Base-by-base conservation (phyloP, 73 alveolate species). In the Breviolum minutum region DNA sequence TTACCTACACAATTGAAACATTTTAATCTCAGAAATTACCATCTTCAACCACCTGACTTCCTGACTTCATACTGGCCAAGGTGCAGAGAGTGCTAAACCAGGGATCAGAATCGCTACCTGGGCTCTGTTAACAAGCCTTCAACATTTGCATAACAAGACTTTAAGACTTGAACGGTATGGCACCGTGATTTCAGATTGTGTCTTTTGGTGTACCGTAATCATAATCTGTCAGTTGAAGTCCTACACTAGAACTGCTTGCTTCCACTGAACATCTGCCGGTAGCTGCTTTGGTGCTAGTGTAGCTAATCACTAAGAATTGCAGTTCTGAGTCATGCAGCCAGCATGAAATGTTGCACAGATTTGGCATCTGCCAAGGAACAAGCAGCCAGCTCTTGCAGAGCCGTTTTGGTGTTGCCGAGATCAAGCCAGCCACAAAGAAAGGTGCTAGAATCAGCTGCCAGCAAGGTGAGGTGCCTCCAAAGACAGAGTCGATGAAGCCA, bases 381-480 rank as follows among this genome's bases (percentile, higher is more conserved):
- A 87, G 66, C 95, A 87, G 82, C 95, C 95, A 87, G 82, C 95
- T 87, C 48, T 87, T 88, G 86, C 80, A 40, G 48, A 88, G 84
- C 54, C 95, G 62, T 26, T 60, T 48, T 22, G 95, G 84, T 11
- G 95, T 88, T 61, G 95, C 95, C 6, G 82, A 88, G 54, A 88
- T 77, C 29, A 88, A 54, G 54, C 95, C 95, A 68, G 95, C 95
- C 69, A 88, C 95, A 24, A 88, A 88, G 81, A 88, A 88, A 7
- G 95, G 95, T 30, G 95, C 95, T 70, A 88, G 24, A 30, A 88
- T 20, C 70, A 64, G 63, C 76, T 88, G 71, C 95, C 95, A 88
- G 3, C n/a, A 27, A 0, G 82, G 95, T 17, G 95, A 88, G 85
- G 60, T 77, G 26, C 81, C 92, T 83, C 17, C 70, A 13, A 60